Percentiles rank a stretch among this genome's conserved stretches.
Evolutionary conservation across 1,284 basidiomycete species (phyloP).

Genomic region (Marasmius tenuissimus): DNA sequence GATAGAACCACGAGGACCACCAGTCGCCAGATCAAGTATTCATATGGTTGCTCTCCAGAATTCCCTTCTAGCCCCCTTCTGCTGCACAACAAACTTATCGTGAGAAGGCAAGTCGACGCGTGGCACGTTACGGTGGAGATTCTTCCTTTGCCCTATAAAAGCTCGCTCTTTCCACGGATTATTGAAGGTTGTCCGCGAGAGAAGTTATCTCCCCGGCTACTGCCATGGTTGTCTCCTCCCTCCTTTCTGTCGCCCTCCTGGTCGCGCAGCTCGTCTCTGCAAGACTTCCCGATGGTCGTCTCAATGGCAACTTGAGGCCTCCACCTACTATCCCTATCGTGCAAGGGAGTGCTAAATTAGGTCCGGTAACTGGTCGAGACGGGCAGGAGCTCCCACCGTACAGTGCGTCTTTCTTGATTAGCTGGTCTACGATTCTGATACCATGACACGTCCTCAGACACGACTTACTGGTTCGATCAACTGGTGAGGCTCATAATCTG

Average conservation of each 20-base stretch:
- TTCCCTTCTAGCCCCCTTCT: neutral
- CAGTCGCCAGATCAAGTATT: neutral
- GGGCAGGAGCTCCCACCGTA: slow-evolving; percentile 44
- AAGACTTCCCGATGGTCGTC: slow-evolving; percentile 34
- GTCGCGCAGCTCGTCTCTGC: slow-evolving; percentile 20
- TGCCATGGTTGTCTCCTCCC: slow-evolving; percentile 13
- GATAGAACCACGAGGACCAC: neutral
- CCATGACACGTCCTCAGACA: slow-evolving; percentile 21
- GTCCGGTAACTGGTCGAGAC: slow-evolving; percentile 36
- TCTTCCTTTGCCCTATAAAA: neutral
- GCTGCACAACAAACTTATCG: neutral
- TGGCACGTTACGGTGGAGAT: too few species aligned
- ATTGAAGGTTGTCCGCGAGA: neutral
- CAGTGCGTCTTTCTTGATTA: slow-evolving; percentile 15
- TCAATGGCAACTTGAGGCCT: slow-evolving; percentile 38
- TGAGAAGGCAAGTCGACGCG: too few species aligned
- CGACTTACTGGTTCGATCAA: slow-evolving; percentile 56
- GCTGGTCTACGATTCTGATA: neutral
- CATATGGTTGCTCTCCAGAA: neutral
- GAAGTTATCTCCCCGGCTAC: neutral
- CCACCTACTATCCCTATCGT: slow-evolving; percentile 37
- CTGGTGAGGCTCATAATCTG: neutral
- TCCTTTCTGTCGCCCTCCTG: slow-evolving; percentile 19
- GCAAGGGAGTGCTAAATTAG: slow-evolving; percentile 16
- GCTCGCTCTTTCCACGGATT: neutral